phyloP scores from a whole-genome alignment of 192 early-diverging fungal genomes.

The Podila clonocystis region DNA sequence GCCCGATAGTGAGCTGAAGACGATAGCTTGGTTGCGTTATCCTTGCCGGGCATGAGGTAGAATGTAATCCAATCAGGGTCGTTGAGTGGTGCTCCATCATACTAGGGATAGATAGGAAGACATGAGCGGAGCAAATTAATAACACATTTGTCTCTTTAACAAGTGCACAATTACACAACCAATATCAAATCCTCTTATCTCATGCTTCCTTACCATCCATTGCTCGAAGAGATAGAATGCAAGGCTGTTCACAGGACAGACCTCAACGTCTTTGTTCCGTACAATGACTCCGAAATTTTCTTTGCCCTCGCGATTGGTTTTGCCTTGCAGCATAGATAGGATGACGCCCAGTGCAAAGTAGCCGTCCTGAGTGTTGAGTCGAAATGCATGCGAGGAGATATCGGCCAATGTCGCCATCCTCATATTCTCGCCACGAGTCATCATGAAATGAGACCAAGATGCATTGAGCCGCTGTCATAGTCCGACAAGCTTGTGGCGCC shows the following conservation, averaged over 20 bases:
- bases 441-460: slow-evolving; percentile 23
- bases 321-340: slow-evolving; percentile 14
- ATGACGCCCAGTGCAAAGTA: slow-evolving; percentile 5
- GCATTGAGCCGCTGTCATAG: slow-evolving; percentile 4
- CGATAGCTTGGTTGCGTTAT: too few species aligned
- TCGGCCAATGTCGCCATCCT: slow-evolving; percentile 3
- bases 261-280: slow-evolving; percentile 17
- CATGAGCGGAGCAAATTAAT: too few species aligned
- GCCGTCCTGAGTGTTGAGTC: not conserved
- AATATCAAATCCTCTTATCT: too few species aligned
- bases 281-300: slow-evolving; percentile 2
- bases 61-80: not conserved
- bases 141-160: too few species aligned
- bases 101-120: too few species aligned
- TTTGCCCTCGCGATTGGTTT: not conserved
- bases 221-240: slow-evolving; percentile 15
- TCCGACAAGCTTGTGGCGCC: too few species aligned
- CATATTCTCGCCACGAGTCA: slow-evolving; percentile 14
- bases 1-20: not conserved
- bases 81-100: too few species aligned
- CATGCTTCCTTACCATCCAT: slow-evolving; percentile 24
- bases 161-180: too few species aligned
- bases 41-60: not conserved
- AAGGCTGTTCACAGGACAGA: slow-evolving; percentile 13
- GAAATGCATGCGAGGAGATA: slow-evolving; percentile 4